Evolutionary conservation across 2,329 filamentous ascomycete species (phyloP).

Genomic region (Alternaria burnsii): DNA sequence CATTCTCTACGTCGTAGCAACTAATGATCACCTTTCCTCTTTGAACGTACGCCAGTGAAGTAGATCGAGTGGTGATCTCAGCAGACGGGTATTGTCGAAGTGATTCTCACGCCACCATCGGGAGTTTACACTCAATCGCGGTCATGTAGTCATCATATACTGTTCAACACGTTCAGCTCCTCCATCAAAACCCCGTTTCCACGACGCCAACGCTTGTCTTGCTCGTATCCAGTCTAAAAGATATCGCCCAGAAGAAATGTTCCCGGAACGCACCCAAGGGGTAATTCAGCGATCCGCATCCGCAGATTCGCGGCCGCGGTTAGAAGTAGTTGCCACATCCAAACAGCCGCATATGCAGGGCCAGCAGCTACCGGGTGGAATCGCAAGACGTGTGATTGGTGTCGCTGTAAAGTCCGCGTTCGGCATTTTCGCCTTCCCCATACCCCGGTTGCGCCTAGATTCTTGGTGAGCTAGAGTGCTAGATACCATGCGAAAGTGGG

Average conservation of each 20-base stretch:
- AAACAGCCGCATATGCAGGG: slow-evolving; percentile 12
- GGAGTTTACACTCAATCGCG: not conserved
- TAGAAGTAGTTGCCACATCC: slow-evolving; percentile 7
- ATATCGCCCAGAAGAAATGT: slow-evolving; percentile 21
- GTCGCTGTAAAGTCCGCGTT: not conserved
- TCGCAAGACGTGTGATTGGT: slow-evolving; percentile 11
- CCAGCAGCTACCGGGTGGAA: slow-evolving; percentile 8
- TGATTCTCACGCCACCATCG: not conserved
- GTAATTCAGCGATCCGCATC: not conserved
- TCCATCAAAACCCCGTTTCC: not conserved
- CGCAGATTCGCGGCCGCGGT: slow-evolving; percentile 15
- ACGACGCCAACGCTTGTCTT: not conserved
- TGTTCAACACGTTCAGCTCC: not conserved
- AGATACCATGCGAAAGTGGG: not conserved
- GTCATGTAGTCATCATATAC: not conserved
- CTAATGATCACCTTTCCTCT: not conserved
- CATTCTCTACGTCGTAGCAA: not conserved
- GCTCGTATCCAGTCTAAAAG: not conserved
- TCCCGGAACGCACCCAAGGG: slow-evolving; percentile 1
- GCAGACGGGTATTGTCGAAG: not conserved
- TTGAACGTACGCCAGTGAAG: not conserved
- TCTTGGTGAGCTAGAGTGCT: not conserved
- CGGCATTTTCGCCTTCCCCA: not conserved
- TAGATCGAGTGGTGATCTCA: not conserved
- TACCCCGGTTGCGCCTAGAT: slow-evolving; percentile 4